Percentiles rank a stretch among this genome's conserved stretches.
phyloP scores from a whole-genome alignment of 2,329 filamentous ascomycete species.

The Onygena corvina region DNA sequence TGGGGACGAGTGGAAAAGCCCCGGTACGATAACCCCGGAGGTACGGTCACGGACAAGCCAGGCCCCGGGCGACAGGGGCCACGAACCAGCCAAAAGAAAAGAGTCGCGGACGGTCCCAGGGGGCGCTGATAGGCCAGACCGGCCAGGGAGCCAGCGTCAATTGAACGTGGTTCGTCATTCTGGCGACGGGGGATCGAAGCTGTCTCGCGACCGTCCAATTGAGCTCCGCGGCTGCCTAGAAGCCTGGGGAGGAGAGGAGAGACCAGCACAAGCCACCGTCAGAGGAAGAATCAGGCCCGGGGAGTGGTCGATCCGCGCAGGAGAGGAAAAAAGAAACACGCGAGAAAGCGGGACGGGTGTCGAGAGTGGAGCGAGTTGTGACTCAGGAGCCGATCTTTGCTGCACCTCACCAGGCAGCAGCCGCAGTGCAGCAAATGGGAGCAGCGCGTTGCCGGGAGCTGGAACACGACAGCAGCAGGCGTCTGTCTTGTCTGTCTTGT shows the following conservation, averaged over 20 bases:
- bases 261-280: not conserved
- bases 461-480: too few relatives aligned
- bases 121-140: not conserved
- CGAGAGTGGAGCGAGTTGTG: not conserved
- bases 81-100: slow-evolving; percentile 2
- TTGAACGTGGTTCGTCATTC: slow-evolving; percentile 4
- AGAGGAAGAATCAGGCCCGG: not conserved
- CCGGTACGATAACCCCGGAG: not conserved
- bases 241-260: not conserved
- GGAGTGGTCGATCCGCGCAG: too few relatives aligned
- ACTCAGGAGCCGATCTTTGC: slow-evolving; percentile 4
- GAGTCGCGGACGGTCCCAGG: not conserved
- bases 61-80: not conserved
- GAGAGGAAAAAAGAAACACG: not conserved
- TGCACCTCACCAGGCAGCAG: slow-evolving; percentile 1
- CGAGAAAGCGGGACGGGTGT: not conserved
- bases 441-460: not conserved
- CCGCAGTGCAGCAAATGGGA: not conserved
- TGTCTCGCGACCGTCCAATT: slow-evolving; percentile 1
- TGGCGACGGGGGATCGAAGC: slow-evolving; percentile 2
- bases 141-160: slow-evolving; percentile 3
- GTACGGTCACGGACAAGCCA: not conserved
- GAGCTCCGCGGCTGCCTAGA: not conserved
- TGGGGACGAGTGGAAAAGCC: too few relatives aligned
- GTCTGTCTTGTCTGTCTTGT: too few relatives aligned